Evolutionary conservation across 2,329 filamentous ascomycete species (phyloP), one percentile per base, ranked within the genome.

Genomic region (Calonectria hongkongensis): DNA sequence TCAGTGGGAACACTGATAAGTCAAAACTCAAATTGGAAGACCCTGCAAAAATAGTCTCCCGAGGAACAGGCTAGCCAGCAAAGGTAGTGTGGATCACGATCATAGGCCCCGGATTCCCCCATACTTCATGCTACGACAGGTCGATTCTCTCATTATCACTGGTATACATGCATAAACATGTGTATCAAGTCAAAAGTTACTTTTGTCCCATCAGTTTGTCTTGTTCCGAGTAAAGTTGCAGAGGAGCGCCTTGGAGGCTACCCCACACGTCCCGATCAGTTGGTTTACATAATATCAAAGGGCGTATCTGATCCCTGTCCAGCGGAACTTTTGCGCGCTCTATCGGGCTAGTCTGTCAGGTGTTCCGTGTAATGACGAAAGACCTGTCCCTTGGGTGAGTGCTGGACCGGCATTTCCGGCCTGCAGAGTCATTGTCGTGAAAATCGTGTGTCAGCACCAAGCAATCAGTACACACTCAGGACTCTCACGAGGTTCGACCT

Each of bases 241-340:
- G 21, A 21, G 16, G 30, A 39, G 25, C n/a, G 36, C 41, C 54
- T 12, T 21, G 21, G n/a, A 48, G 9, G n/a, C n/a, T 48, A 60
- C 54, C 54, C 54, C 54, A 36, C 54, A 21, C 7, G 21, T 60
- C 16, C 10, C 2, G 33, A 36, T 27, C 21, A 13, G 36, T 18
- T 36, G 18, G 54, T 39, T 33, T 41, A 25, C 54, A 41, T 36
- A 60, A 27, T 41, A 21, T 60, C 13, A 41, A 18, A 13, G 25
- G 33, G 33, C 15, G 51, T 9, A 4, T 9, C 54, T 6, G 54
- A 60, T 43, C 33, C 54, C 15, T 60, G 54, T 27, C 21, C 33
- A 3, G 21, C 15, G 54, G 54, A 60, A 60, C 54, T 60, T 60
- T 60, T 60, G 54, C 33, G 25, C 13, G 13, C 54, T 10, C 21